Evolutionary conservation across 225 moss, liverwort and hornwort species (phyloP).

Genomic region (Thuidium tamariscinum): DNA sequence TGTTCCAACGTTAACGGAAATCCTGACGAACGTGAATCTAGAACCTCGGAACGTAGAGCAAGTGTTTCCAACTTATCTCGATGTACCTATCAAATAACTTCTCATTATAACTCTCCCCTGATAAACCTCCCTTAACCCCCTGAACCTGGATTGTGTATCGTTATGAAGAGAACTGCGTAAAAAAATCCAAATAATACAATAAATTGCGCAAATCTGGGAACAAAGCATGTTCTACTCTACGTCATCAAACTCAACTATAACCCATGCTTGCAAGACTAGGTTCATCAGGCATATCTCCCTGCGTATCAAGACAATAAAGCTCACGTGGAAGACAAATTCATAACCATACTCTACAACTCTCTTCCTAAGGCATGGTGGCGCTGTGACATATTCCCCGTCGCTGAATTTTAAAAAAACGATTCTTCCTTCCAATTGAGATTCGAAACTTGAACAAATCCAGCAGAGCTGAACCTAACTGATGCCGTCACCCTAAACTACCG

Average conservation of each 20-base stretch:
- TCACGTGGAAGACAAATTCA: background rate
- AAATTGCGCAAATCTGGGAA: background rate
- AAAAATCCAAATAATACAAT: background rate
- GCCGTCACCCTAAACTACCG: background rate
- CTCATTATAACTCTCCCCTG: background rate
- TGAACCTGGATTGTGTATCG: background rate
- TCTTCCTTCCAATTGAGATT: background rate
- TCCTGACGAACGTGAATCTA: background rate
- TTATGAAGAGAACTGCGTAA: background rate
- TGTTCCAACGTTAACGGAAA: background rate
- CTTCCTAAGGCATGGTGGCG: background rate
- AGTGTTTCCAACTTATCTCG: background rate
- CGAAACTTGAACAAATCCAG: background rate
- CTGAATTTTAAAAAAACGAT: background rate
- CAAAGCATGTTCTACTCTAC: background rate
- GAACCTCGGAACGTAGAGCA: background rate
- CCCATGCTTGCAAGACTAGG: background rate
- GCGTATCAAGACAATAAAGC: background rate
- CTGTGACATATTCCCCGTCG: background rate
- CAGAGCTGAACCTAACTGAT: background rate
- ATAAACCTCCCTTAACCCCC: slow-evolving; percentile 27
- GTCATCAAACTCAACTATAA: background rate
- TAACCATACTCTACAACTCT: background rate
- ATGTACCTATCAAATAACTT: background rate
- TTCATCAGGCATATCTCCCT: background rate